A percentile compares a stretch with the other conserved stretches of the same genome.
Evolutionary conservation across 495 filamentous ascomycete genomes (phyloP).

Genomic region (Podospora pseudoanserina): DNA sequence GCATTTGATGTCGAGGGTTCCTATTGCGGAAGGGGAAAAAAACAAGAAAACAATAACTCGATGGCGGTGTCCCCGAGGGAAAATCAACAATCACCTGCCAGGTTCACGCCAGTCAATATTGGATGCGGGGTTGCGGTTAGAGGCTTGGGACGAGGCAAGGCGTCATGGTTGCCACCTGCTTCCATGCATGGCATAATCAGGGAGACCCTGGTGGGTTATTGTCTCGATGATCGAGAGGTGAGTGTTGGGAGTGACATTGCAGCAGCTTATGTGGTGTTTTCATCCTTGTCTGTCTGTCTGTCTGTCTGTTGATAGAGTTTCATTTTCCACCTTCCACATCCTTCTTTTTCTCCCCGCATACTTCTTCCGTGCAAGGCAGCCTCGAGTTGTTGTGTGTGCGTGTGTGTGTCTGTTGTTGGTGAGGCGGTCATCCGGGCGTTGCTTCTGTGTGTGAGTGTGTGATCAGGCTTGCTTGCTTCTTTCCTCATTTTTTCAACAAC

Average conservation of each 20-base stretch:
- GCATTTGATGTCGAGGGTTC: too few species aligned
- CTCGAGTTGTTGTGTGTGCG: neutral
- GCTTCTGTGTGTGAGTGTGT: neutral
- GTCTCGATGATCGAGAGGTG: too few species aligned
- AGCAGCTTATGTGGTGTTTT: too few species aligned
- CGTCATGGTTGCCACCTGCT: too few species aligned
- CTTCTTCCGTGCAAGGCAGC: neutral
- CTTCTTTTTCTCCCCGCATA: neutral
- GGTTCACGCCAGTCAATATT: neutral
- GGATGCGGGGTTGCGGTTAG: neutral
- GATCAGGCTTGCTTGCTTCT: neutral
- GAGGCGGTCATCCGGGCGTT: neutral
- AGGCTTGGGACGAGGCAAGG: too few species aligned
- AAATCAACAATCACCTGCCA: neutral
- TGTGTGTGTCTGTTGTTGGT: neutral
- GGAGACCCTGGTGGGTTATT: too few species aligned
- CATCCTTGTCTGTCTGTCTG: neutral
- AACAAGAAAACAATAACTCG: neutral
- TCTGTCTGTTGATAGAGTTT: neutral
- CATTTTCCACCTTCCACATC: neutral
- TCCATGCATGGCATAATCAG: too few species aligned
- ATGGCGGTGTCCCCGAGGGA: neutral
- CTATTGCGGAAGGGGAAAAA: too few species aligned
- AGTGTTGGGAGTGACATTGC: too few species aligned
- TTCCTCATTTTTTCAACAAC: neutral